These are phyloP conservation scores for Rhodotorula sp. DNA, from an alignment of 1,284 basidiomycete genomes.

Conservation along the genomic window DNA sequence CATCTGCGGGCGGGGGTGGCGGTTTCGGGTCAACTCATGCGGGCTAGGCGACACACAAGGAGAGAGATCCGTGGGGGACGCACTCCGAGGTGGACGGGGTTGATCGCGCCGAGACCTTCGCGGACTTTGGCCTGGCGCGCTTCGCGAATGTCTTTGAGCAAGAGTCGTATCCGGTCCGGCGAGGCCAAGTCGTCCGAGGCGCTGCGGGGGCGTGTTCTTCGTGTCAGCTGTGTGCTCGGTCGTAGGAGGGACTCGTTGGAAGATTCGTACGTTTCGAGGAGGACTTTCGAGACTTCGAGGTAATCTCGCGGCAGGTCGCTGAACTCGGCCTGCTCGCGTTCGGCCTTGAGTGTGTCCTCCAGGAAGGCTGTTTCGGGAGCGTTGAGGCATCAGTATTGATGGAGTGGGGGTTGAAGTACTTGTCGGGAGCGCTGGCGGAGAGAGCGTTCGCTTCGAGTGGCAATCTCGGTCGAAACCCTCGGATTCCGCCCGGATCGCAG, in stretches of 20 bases:
- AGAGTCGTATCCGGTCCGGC: conserved; percentile 73
- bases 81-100: conserved; percentile 65
- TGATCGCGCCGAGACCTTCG: conserved; percentile 63
- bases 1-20: conserved; percentile 57
- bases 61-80: not conserved
- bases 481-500: no score
- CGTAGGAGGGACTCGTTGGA: not conserved
- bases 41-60: not conserved
- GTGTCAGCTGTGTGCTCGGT: not conserved
- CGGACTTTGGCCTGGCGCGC: conserved; percentile 90
- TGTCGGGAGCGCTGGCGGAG: not conserved
- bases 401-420: not conserved
- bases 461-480: not conserved
- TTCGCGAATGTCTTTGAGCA: conserved; percentile 92
- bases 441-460: no score
- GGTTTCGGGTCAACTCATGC: not conserved
- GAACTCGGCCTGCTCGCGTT: conserved; percentile 47
- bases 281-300: conserved; percentile 80
- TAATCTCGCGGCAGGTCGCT: conserved; percentile 64
- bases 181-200: conserved; percentile 85
- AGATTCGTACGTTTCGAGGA: conserved; percentile 76
- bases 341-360: conserved; percentile 55
- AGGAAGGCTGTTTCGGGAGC: conserved; percentile 64
- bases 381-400: not conserved
- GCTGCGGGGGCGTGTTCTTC: conserved; percentile 52